phyloP scores from a whole-genome alignment of 176 grass and related monocot species.

The Raddia distichophylla region DNA sequence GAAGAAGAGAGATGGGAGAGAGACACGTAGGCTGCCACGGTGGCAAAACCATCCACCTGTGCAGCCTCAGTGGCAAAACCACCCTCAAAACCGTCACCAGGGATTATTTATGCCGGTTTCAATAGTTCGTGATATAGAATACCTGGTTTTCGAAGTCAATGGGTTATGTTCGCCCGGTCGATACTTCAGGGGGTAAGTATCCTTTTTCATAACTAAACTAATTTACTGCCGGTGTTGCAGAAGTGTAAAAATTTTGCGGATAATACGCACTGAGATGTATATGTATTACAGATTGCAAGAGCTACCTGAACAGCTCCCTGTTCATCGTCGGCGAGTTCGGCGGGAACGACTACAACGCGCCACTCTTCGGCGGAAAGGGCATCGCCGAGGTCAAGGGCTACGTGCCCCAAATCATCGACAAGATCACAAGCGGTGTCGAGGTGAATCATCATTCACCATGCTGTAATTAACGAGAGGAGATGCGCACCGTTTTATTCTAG shows the following conservation, averaged over 20 bases:
- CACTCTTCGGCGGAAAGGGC: conserved; percentile 57
- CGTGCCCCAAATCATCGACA: conserved; percentile 55
- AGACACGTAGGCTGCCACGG: no score
- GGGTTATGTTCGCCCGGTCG: no score
- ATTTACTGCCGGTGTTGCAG: not conserved
- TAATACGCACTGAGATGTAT: not conserved
- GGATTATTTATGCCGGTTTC: no score
- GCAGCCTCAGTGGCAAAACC: no score
- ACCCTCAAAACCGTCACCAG: no score
- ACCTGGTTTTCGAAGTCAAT: no score
- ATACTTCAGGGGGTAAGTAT: no score
- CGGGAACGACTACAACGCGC: conserved; percentile 86
- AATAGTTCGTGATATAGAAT: no score
- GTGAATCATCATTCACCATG: conserved; percentile 19
- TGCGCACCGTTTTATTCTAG: no score
- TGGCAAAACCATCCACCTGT: no score
- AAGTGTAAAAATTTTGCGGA: not conserved
- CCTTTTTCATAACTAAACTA: no score
- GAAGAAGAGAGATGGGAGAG: no score
- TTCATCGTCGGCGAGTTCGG: conserved; percentile 78
- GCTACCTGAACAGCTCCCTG: conserved; percentile 52
- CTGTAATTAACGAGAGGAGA: not conserved
- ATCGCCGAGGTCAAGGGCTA: conserved; percentile 53
- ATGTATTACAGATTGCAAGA: conserved; percentile 56
- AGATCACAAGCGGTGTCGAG: conserved; percentile 62